Percentiles rank a stretch among this genome's conserved stretches.
phyloP scores from a whole-genome alignment of 805 yeast genomes.

The Pichia thaimueangensis region DNA sequence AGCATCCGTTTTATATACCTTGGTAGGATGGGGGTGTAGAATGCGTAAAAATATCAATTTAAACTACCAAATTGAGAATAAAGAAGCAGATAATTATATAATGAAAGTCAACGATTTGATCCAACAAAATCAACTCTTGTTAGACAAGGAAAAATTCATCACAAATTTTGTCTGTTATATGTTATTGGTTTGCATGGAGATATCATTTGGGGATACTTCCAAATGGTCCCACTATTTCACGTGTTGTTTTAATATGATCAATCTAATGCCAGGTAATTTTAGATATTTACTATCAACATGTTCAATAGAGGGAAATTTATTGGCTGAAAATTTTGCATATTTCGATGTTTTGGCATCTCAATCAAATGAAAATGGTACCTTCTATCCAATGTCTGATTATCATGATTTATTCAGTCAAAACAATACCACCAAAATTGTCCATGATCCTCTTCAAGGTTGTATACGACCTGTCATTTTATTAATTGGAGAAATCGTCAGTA shows the following conservation, averaged over 20 bases:
- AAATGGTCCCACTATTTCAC: slow-evolving; percentile 32
- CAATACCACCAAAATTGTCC: slow-evolving; percentile 13
- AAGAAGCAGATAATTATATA: slow-evolving; percentile 17
- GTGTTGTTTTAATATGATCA: slow-evolving; percentile 22
- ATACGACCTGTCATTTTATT: slow-evolving; percentile 31
- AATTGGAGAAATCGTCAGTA: slow-evolving; percentile 34
- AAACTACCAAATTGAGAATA: slow-evolving; percentile 19
- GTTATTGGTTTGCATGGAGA: slow-evolving; percentile 28
- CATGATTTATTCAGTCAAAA: slow-evolving; percentile 22
- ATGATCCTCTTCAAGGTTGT: slow-evolving; percentile 39
- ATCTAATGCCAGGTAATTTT: slow-evolving; percentile 25
- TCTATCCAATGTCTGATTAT: slow-evolving; percentile 30
- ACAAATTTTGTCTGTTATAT: slow-evolving; percentile 26
- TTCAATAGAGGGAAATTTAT: slow-evolving; percentile 29
- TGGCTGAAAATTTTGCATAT: slow-evolving; percentile 34
- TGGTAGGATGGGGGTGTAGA: slow-evolving; percentile 51
- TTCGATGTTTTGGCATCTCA: slow-evolving; percentile 36
- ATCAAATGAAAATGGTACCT: slow-evolving; percentile 33
- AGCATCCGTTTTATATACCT: slow-evolving; percentile 39
- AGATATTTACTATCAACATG: slow-evolving; percentile 24
- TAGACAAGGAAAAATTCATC: slow-evolving; percentile 20
- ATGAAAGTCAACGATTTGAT: slow-evolving; percentile 12
- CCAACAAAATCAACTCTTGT: slow-evolving; percentile 7
- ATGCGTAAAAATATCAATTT: slow-evolving; percentile 17
- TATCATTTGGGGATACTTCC: slow-evolving; percentile 28